Base-by-base conservation (phyloP, 2,329 filamentous ascomycete genomes). In the Coleophoma cylindrospora region DNA sequence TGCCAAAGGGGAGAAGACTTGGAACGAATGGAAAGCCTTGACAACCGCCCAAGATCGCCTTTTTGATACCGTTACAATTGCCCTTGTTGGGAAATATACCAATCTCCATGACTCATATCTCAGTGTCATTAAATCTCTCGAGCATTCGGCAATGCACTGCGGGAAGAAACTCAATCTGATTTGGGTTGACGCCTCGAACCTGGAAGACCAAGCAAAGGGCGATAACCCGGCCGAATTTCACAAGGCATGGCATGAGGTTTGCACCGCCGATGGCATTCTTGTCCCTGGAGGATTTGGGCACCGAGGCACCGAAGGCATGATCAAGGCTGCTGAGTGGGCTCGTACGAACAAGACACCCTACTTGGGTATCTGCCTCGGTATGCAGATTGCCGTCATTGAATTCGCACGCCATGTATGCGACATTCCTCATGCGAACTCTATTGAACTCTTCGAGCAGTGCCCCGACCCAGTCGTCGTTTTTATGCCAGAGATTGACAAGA, bases 1-100 rank as follows among this genome's bases (percentile, higher is more conserved):
- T 1, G 67, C 77, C 15, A 81, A 84, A 58, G 92, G 91, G 21
- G 67, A 75, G 40, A 66, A 71, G n/a, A 85, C 86, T 46, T 96
- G 91, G 90, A 68, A 80, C 6, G 75, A 85, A 57, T 97, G 92
- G 92, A 84, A 84, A 63, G 72, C 73, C 33, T 78, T 89, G 7
- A 87, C 89, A 5, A 76, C 79, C 8, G 78, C 81, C 15, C 80
- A 88, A 62, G 78, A 86, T 49, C 80, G 82, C 52, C 74, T 85
- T 46, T 76, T 80, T 50, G 84, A 89, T 40, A 76, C 79, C 1
- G 85, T 97, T 51, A 79, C 79, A 38, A 95, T 99, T 65, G 90
- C 83, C 9, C 75, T 99, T 12, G 91, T 97, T 11, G 94, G 94
- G 59, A 97, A 97, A 71, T 99, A 99, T 68, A 85, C 84, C 19